Conservation (phyloP, 345 rosid species). For the Euphorbia pulcherrima region DNA sequence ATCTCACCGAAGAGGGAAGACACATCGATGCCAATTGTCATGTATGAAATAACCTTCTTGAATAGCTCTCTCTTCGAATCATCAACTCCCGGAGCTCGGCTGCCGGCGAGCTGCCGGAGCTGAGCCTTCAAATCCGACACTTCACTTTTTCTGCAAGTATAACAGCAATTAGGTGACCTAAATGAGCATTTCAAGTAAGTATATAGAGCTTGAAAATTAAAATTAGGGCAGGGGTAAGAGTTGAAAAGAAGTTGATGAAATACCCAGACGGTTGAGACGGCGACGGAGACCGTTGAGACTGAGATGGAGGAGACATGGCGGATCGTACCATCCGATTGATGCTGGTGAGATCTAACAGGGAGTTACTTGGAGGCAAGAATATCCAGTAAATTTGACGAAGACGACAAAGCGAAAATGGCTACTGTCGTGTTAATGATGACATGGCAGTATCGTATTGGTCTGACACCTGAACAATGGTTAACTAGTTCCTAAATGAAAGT, state of each 20-base stretch:
- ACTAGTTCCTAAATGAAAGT: background rate
- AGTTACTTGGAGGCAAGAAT: background rate
- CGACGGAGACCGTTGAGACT: constrained; percentile 71
- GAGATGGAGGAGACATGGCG: constrained; percentile 83
- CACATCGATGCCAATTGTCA: constrained; percentile 94
- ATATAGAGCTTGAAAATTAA: background rate
- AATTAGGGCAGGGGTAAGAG: background rate
- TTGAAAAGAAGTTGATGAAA: constrained; percentile 18
- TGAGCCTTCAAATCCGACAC: constrained; percentile 87
- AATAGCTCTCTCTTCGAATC: constrained; percentile 92
- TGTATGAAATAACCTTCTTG: constrained; percentile 91
- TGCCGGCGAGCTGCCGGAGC: constrained; percentile 96
- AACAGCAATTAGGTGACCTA: background rate
- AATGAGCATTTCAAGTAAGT: background rate
- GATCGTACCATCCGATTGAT: constrained; percentile 19
- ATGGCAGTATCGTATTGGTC: constrained; percentile 12
- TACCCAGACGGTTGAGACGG: constrained; percentile 99
- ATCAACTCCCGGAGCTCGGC: constrained; percentile 88
- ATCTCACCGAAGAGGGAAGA: constrained; percentile 91
- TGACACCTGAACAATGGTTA: background rate
- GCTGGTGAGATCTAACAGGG: constrained; percentile 24
- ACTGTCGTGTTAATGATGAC: constrained; percentile 2
- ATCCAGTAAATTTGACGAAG: background rate
- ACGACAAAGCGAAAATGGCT: background rate
- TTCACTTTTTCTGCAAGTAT: constrained; percentile 72